These are phyloP conservation scores for Picea glauca DNA, from an alignment of 75 land plant species.

Conservation along the genomic window DNA sequence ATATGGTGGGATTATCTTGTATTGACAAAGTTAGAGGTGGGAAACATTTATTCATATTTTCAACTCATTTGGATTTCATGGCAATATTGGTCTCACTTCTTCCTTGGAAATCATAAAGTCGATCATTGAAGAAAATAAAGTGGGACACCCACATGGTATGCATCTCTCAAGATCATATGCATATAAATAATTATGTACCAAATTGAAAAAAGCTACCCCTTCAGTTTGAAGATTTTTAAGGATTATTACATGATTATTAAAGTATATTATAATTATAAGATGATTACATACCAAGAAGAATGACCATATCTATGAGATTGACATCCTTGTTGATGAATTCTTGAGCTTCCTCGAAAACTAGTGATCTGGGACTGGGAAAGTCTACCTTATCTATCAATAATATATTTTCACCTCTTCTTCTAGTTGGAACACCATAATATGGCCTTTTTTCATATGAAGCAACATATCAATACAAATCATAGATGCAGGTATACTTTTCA, in stretches of 20 bases:
- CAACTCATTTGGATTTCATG: conserved; percentile 32
- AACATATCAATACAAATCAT: too few relatives aligned
- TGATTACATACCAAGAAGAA: background rate
- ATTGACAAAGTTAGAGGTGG: conserved; percentile 20
- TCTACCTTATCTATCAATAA: background rate
- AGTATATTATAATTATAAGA: too few relatives aligned
- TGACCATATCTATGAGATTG: conserved; percentile 13
- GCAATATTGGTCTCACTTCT: conserved; percentile 54
- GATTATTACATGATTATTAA: background rate
- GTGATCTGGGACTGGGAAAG: background rate
- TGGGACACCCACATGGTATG: conserved; percentile 73
- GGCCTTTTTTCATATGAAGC: conserved; percentile 22
- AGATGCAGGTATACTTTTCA: too few relatives aligned
- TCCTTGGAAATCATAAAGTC: conserved; percentile 60
- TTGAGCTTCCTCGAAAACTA: background rate
- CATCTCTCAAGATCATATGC: conserved; percentile 30
- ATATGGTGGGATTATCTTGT: conserved; percentile 13
- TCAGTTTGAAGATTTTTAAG: background rate
- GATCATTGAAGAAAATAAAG: conserved; percentile 45
- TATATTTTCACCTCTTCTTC: conserved; percentile 19
- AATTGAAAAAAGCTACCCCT: background rate
- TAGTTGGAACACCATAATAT: conserved; percentile 17
- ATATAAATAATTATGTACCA: background rate
- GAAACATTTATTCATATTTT: conserved; percentile 25
- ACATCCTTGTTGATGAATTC: conserved; percentile 5